Percentiles rank a stretch among this genome's conserved stretches.
phyloP scores from a whole-genome alignment of 305 asterid species.

The Andrographis paniculata region DNA sequence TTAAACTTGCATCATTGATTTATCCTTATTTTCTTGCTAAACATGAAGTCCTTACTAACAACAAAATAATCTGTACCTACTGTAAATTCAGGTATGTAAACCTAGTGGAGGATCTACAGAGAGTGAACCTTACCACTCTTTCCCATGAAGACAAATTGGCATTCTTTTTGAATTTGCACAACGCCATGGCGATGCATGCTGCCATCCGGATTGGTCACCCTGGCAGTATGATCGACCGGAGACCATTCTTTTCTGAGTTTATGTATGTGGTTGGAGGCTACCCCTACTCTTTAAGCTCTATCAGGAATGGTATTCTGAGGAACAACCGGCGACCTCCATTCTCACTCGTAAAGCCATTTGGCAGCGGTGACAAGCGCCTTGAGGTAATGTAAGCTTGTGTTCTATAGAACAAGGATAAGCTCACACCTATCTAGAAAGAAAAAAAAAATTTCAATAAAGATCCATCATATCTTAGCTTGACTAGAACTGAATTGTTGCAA shows the following conservation, averaged over 20 bases:
- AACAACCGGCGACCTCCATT: slow-evolving; percentile 75
- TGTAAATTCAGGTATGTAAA: slow-evolving; percentile 45
- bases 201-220: slow-evolving; percentile 76
- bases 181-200: slow-evolving; percentile 85
- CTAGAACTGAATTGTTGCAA: no score
- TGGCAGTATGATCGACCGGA: slow-evolving; percentile 69
- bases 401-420: no score
- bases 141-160: slow-evolving; percentile 62
- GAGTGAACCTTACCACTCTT: slow-evolving; percentile 48
- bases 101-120: slow-evolving; percentile 70
- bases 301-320: slow-evolving; percentile 76
- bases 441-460: no score
- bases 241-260: slow-evolving; percentile 69
- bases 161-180: slow-evolving; percentile 81
- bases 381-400: slow-evolving; percentile 38
- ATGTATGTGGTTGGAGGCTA: slow-evolving; percentile 73
- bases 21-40: no score
- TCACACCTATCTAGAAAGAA: no score
- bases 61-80: no score
- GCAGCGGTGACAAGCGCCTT: slow-evolving; percentile 62
- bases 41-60: no score
- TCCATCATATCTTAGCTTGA: no score
- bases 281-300: slow-evolving; percentile 57
- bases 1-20: no score
- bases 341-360: slow-evolving; percentile 58